phyloP scores from a whole-genome alignment of 1,284 basidiomycete species.

The Stygiomarasmius scandens region DNA sequence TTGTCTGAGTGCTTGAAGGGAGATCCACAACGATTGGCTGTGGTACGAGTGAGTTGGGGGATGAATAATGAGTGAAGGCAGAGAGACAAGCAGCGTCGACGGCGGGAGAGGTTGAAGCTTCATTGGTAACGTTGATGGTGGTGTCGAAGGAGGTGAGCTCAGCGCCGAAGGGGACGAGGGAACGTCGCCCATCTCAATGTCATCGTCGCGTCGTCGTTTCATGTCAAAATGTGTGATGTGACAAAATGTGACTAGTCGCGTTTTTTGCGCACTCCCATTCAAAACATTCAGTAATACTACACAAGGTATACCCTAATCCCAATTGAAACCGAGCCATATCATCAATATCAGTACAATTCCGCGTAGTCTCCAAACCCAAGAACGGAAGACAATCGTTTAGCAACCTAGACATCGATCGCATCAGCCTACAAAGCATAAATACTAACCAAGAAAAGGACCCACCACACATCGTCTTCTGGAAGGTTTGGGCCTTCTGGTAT shows the following conservation, averaged over 20 bases:
- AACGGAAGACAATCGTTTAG: too few relatives aligned
- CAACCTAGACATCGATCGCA: too few relatives aligned
- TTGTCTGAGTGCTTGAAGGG: slow-evolving; percentile 54
- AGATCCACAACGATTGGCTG: slow-evolving; percentile 54
- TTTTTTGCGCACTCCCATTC: background rate
- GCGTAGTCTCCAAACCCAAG: too few relatives aligned
- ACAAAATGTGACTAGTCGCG: background rate
- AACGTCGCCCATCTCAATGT: background rate
- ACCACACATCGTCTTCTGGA: too few relatives aligned
- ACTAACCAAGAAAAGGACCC: too few relatives aligned
- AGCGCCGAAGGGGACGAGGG: background rate
- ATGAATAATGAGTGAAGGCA: slow-evolving; percentile 61
- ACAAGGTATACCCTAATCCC: too few relatives aligned
- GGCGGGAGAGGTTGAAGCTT: slow-evolving; percentile 44
- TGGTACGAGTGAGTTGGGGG: slow-evolving; percentile 64
- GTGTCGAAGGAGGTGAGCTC: slow-evolving; percentile 5
- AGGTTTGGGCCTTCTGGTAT: too few relatives aligned
- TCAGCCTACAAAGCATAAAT: too few relatives aligned
- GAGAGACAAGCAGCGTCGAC: slow-evolving; percentile 54
- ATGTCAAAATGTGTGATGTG: background rate
- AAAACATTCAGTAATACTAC: too few relatives aligned
- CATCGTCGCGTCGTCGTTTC: slow-evolving; percentile 2
- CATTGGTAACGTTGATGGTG: slow-evolving; percentile 4
- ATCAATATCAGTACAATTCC: too few relatives aligned
- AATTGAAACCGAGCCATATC: too few relatives aligned